Evolutionary conservation across 345 rosid genomes (phyloP), one percentile per base, ranked within the genome.

Genomic region (Viola odorata): DNA sequence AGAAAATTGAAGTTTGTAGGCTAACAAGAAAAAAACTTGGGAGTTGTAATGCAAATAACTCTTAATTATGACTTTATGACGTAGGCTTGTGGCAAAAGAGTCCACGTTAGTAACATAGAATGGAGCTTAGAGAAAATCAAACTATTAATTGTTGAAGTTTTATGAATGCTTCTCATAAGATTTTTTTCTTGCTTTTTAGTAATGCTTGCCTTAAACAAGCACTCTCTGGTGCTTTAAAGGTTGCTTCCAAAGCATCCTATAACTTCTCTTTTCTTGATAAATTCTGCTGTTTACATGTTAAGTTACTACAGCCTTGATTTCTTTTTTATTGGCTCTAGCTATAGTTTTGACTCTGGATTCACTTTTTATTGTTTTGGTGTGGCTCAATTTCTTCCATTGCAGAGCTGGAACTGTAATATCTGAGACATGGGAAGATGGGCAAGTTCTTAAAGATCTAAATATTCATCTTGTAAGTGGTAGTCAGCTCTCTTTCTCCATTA

Each of bases 341-440:
- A 2, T 23, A 23, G 32, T 23, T 42, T 42, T 42, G 45, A 42
- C 45, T 42, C 2, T 2, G 3, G 3, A 53, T 11, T 53, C 12
- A 17, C 37, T 53, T 49, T 48, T 11, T 36, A 4, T 58, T 45
- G 23, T 23, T 40, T 36, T 52, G 40, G 17, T 37, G n/a, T 15
- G 52, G 61, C 55, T 55, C 49, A 14, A 41, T 37, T 40, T 54
- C 70, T 66, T 70, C 58, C 45, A 56, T 69, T 72, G 76, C 83
- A 95, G 99, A 84, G 89, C 99, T 50, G 99, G 99, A 72, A 91
- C 99, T 14, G 74, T 95, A 73, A 84, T 95, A 73, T 81, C 97
- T 70, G 99, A 95, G 81, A 88, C 96, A 2, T 95, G 99, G 99
- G 99, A 95, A 79, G 99, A 95, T 64, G 99, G 99, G 55, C 99